Base-by-base conservation (phyloP, 208 protist species). In the Crithidia sp. region DNA sequence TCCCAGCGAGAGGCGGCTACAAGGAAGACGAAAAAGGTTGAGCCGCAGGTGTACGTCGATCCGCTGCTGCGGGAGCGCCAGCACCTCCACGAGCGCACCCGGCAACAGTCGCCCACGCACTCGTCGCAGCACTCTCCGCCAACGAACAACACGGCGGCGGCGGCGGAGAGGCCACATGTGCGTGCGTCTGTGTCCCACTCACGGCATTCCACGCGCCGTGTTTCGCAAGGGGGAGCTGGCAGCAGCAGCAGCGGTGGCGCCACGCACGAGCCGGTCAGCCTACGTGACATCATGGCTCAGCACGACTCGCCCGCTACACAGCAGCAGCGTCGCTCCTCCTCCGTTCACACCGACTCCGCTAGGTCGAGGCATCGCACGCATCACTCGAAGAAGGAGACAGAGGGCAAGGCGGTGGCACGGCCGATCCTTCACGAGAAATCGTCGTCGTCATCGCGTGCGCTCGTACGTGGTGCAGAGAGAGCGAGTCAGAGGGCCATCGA, bases 31-130 rank as follows among this genome's bases (percentile, higher is more conserved):
- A 37, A 55, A 49, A 58, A 7, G 0, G 74, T 68, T 5, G 74
- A 61, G 67, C 53, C 67, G 19, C 67, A 59, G 45, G 66, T 79
- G 39, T 74, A 79, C 61, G 74, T 79, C 7, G 74, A 79, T 43
- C 67, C 74, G 19, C 67, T 79, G 10, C 50, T 74, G 54, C 43
- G 45, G 10, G 74, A 73, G 54, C 74, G 67, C 37, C 74, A 64
- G 16, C 74, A 69, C 17, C 74, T 9, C 45, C 74, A 79, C 67
- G 50, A 69, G 13, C 50, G 44, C 7, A 28, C 67, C 10, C 67
- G 67, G 3, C 50, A 62, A 39, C 65, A 67, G 54, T 63, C 53
- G 3, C 74, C 52, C 6, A 41, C 67, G 9, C 52, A 73, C 49
- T 5, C 43, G 7, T 7, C 39, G 7, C 39, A 37, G 19, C 64